Percentiles rank a stretch among this genome's conserved stretches.
Conservation (phyloP, 129 eudicot species). For the Lonicera japonica region DNA sequence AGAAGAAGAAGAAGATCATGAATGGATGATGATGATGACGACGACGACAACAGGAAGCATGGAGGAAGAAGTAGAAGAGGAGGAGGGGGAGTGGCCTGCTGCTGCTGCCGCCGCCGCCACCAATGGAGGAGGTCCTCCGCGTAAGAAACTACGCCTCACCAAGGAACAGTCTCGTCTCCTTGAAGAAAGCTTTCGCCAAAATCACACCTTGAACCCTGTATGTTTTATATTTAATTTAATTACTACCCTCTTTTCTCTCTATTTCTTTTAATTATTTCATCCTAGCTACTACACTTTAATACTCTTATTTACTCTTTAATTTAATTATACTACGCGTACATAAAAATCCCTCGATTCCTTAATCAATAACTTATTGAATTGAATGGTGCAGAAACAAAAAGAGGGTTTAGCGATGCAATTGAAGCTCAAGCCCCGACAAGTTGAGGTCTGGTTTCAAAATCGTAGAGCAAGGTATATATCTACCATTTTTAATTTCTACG, state of each 20-base stretch:
- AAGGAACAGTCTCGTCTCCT: constrained; percentile 49
- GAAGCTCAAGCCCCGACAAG: constrained; percentile 48
- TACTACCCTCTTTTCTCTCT: background rate
- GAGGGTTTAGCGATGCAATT: constrained; percentile 39
- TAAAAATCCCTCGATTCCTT: too few relatives aligned
- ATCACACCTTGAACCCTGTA: constrained; percentile 58
- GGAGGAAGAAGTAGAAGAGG: constrained; percentile 35
- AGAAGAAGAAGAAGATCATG: too few relatives aligned
- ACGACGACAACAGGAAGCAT: background rate
- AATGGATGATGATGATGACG: too few relatives aligned
- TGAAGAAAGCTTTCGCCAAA: constrained; percentile 49
- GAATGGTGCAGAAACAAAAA: constrained; percentile 35
- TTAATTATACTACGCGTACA: too few relatives aligned
- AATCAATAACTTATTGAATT: background rate
- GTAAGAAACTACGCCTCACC: constrained; percentile 52
- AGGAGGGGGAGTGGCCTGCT: constrained; percentile 31
- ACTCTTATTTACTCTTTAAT: too few relatives aligned
- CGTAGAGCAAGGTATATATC: constrained; percentile 48
- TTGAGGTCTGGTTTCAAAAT: constrained; percentile 73
- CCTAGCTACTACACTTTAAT: too few relatives aligned
- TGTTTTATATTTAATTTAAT: background rate
- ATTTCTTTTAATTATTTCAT: too few relatives aligned
- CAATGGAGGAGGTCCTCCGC: constrained; percentile 26
- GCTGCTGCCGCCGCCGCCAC: too few relatives aligned
- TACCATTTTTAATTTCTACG: too few relatives aligned